Conservation (phyloP, 176 grass and related monocot genomes). For the Triticum monococcum region DNA sequence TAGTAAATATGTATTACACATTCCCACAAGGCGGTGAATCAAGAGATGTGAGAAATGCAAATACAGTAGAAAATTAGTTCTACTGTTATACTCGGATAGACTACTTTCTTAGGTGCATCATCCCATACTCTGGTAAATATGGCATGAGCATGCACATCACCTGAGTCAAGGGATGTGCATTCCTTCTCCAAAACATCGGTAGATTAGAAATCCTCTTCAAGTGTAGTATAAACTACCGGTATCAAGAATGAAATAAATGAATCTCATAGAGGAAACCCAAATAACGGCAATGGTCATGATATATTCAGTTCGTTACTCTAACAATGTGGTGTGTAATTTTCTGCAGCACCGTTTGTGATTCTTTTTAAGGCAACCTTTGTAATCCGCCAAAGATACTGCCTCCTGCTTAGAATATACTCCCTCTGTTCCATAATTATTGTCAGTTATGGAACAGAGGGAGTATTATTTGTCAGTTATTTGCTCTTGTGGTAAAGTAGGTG, state of each 20-base stretch:
- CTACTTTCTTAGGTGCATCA: neutral
- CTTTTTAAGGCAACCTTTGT: conserved; percentile 4
- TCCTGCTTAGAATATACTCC: neutral
- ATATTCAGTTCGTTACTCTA: neutral
- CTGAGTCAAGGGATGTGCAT: neutral
- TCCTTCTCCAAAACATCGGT: neutral
- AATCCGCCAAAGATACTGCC: neutral
- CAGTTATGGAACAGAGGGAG: no score
- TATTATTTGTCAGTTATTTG: neutral
- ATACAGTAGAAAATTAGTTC: neutral
- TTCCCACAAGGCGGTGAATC: neutral
- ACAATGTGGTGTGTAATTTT: neutral
- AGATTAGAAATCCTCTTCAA: neutral
- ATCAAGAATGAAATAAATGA: neutral
- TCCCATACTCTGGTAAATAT: neutral
- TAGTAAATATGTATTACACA: neutral
- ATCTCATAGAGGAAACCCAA: neutral
- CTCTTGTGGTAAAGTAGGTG: neutral
- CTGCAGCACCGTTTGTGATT: neutral
- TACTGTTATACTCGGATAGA: neutral
- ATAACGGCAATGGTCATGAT: neutral
- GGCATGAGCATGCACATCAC: neutral
- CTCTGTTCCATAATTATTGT: no score
- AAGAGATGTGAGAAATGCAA: no score
- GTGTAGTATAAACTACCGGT: neutral